phyloP scores from a whole-genome alignment of 495 filamentous ascomycete species.

The Clohesyomyces aquaticus region DNA sequence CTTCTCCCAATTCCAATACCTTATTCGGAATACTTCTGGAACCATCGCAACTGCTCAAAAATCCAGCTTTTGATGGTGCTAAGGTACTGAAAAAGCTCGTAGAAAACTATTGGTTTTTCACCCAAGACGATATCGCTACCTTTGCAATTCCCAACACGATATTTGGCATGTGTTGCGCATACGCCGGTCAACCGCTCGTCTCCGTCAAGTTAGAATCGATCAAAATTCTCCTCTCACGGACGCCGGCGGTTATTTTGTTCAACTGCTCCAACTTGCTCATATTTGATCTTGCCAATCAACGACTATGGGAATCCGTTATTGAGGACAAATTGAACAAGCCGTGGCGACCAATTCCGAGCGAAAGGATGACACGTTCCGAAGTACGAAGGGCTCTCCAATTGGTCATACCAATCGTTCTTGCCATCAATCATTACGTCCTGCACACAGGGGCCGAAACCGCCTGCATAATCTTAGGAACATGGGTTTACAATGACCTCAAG shows the following conservation, averaged over 20 bases:
- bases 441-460: no score
- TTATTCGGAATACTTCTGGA: no score
- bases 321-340: conserved; percentile 54
- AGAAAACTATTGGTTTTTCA: neutral
- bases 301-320: conserved; percentile 20
- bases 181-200: neutral
- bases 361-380: conserved; percentile 48
- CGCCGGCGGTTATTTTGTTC: neutral
- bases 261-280: neutral
- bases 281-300: neutral
- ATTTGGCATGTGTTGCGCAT: conserved; percentile 25
- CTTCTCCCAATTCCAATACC: no score
- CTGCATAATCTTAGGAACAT: neutral
- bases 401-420: no score
- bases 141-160: conserved; percentile 26
- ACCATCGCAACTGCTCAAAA: no score
- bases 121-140: conserved; percentile 19
- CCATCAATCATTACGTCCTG: no score
- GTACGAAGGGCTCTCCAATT: no score
- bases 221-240: neutral
- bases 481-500: neutral
- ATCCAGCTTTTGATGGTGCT: no score
- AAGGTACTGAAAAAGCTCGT: no score
- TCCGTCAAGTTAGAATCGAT: no score
- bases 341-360: conserved; percentile 57